Evolutionary conservation across 768 basidiomycete genomes (phyloP).

Genomic region (Fomitopsis pulvina): DNA sequence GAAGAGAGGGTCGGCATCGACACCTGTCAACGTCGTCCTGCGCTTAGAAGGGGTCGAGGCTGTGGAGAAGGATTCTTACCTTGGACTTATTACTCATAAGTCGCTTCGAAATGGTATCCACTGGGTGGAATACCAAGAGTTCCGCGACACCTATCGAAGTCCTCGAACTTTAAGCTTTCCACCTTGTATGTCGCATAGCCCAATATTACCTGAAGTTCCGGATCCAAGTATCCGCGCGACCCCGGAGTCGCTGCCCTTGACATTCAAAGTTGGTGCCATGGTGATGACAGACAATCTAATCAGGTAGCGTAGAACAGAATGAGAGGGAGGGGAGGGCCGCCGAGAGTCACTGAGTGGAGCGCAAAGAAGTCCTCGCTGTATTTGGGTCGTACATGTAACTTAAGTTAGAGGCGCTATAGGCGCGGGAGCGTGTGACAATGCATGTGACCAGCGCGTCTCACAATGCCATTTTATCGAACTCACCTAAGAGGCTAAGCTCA

Average conservation of each 20-base stretch:
- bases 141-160: conserved; percentile 75
- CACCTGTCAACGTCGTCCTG: conserved; percentile 43
- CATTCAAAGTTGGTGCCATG: conserved; percentile 44
- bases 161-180: not conserved
- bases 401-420: too few species aligned
- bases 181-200: too few species aligned
- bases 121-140: conserved; percentile 90
- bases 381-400: too few species aligned
- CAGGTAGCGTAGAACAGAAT: not conserved
- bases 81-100: conserved; percentile 96
- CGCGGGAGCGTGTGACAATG: too few species aligned
- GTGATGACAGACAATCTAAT: not conserved
- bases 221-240: conserved; percentile 88
- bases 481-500: too few species aligned
- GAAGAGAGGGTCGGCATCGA: conserved; percentile 54
- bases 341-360: not conserved
- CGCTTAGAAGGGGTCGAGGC: not conserved
- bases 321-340: not conserved
- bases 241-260: conserved; percentile 72
- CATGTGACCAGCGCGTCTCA: too few species aligned
- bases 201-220: conserved; percentile 85
- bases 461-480: too few species aligned
- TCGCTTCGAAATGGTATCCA: conserved; percentile 97
- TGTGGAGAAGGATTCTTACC: conserved; percentile 42
- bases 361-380: too few species aligned